These are phyloP conservation scores for Trichosanthes truncata DNA, from an alignment of 306 rosid genomes.

Conservation along the genomic window DNA sequence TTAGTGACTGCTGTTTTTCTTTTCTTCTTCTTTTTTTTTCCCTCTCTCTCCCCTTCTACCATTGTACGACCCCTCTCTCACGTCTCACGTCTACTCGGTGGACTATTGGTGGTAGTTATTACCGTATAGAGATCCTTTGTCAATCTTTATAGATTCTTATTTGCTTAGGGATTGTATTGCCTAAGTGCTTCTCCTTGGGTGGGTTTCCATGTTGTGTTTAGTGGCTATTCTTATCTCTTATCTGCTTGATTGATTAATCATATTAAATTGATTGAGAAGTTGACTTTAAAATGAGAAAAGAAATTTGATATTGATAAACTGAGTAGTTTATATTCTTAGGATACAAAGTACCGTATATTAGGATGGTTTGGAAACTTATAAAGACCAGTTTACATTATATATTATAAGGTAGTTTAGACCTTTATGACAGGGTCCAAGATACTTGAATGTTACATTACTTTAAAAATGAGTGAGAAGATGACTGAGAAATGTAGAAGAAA, in stretches of 20 bases:
- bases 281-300: background rate
- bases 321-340: no score
- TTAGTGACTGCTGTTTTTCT: constrained; percentile 14
- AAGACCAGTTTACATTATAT: no score
- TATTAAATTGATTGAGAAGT: background rate
- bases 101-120: background rate
- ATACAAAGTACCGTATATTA: no score
- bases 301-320: background rate
- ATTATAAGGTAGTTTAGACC: no score
- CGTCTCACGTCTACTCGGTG: no score
- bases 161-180: background rate
- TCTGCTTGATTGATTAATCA: background rate
- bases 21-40: background rate
- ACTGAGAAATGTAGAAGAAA: no score
- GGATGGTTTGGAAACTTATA: no score
- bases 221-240: background rate
- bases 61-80: no score
- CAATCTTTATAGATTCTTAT: background rate
- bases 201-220: background rate
- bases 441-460: no score
- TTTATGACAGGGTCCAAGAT: no score
- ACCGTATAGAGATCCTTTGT: no score
- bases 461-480: no score
- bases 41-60: background rate
- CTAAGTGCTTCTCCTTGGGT: background rate